A percentile compares a stretch with the other conserved stretches of the same genome.
These are phyloP conservation scores for Asterophora parasitica DNA, from an alignment of 768 basidiomycete genomes.

Conservation along the genomic window DNA sequence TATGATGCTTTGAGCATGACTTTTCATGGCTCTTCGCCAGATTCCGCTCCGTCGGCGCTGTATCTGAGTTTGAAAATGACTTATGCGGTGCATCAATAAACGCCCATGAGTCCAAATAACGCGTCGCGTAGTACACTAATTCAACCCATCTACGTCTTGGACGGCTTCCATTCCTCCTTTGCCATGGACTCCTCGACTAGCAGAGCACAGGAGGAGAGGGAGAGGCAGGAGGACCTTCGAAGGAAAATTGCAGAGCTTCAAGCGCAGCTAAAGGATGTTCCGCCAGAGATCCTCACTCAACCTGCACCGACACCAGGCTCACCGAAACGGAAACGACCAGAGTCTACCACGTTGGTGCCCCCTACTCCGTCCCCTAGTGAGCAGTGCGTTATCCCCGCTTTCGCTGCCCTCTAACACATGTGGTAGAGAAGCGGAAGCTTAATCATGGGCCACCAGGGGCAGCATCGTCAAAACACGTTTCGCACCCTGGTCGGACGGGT, in stretches of 20 bases:
- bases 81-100: constrained; percentile 14
- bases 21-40: constrained; percentile 11
- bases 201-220: constrained; percentile 32
- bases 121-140: constrained; percentile 23
- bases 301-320: constrained; percentile 24
- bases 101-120: constrained; percentile 14
- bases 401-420: constrained; percentile 2
- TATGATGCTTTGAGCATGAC: constrained; percentile 3
- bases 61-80: constrained; percentile 30
- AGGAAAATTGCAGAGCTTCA: constrained; percentile 54
- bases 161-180: neutral
- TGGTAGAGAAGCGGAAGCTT: constrained; percentile 39
- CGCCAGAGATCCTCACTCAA: constrained; percentile 18
- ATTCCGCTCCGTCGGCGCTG: constrained; percentile 1
- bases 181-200: constrained; percentile 54
- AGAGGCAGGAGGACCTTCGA: constrained; percentile 44
- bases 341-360: constrained; percentile 42
- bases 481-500: neutral
- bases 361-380: constrained; percentile 68
- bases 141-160: neutral
- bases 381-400: constrained; percentile 15
- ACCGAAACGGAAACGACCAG: constrained; percentile 44
- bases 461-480: constrained; percentile 6
- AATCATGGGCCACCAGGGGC: constrained; percentile 18
- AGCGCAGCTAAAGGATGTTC: constrained; percentile 43